Percentiles rank a stretch among this genome's conserved stretches.
Conservation (phyloP, 345 rosid species). For the Carallia brachiata region DNA sequence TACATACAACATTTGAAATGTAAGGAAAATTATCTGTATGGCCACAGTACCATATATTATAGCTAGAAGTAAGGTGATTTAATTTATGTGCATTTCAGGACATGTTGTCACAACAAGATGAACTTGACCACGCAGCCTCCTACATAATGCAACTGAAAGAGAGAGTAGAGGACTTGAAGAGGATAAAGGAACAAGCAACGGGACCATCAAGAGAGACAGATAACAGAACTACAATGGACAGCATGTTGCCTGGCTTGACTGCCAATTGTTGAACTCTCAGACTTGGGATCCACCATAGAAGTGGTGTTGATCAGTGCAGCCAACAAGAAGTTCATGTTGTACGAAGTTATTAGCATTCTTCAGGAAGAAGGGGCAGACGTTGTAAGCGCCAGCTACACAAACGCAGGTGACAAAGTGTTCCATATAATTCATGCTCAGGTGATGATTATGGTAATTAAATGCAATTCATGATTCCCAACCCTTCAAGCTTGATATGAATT, state of each 20-base stretch:
- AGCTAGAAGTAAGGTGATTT: no score
- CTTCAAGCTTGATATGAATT: no score
- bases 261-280: slow-evolving; percentile 40
- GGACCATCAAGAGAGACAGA: not conserved
- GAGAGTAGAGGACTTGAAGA: slow-evolving; percentile 36
- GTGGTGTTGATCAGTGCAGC: slow-evolving; percentile 36
- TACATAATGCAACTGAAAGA: slow-evolving; percentile 42
- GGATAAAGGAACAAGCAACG: slow-evolving; percentile 35
- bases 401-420: slow-evolving; percentile 43
- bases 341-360: slow-evolving; percentile 39
- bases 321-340: slow-evolving; percentile 36
- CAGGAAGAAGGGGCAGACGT: slow-evolving; percentile 62
- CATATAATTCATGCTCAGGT: slow-evolving; percentile 57
- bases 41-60: no score
- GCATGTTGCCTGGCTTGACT: slow-evolving; percentile 8
- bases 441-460: no score
- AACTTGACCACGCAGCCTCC: slow-evolving; percentile 38
- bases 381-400: slow-evolving; percentile 40
- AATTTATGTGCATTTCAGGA: slow-evolving; percentile 22
- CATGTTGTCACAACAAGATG: slow-evolving; percentile 37
- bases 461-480: no score
- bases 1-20: no score
- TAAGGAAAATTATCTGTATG: not conserved
- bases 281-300: slow-evolving; percentile 40
- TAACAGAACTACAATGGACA: not conserved